Percentiles rank a stretch among this genome's conserved stretches.
Evolutionary conservation across 176 grass and related monocot genomes (phyloP).

Genomic region (Panicum miliaceum): DNA sequence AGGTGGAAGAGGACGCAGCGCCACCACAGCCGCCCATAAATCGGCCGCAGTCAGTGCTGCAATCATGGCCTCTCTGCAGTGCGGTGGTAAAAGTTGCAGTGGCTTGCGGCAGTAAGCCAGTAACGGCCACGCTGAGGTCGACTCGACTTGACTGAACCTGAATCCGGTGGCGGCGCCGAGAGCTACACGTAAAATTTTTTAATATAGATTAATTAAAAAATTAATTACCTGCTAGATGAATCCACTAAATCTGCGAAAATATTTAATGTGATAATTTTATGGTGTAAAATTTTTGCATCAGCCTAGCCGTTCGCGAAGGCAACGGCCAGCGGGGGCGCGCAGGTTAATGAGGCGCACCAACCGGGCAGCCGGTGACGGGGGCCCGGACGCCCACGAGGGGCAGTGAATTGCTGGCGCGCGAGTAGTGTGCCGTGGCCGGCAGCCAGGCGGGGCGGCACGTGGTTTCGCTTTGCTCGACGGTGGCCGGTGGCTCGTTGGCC

Average conservation of each 20-base stretch:
- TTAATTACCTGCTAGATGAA: too few species aligned
- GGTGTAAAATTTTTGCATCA: too few species aligned
- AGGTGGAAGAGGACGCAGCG: not conserved
- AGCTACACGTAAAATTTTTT: too few species aligned
- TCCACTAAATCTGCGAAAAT: too few species aligned
- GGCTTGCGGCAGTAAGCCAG: not conserved
- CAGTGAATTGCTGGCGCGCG: not conserved
- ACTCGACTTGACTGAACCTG: not conserved
- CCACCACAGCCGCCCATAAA: not conserved
- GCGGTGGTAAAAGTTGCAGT: not conserved
- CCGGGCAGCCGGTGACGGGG: too few species aligned
- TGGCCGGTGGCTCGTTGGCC: not conserved
- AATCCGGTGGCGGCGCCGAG: too few species aligned
- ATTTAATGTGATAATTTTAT: too few species aligned
- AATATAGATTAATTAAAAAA: too few species aligned
- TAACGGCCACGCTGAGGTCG: conserved; percentile 7
- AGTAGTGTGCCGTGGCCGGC: too few species aligned
- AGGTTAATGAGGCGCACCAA: conserved; percentile 36
- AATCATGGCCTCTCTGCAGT: conserved; percentile 8
- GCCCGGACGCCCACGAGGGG: not conserved
- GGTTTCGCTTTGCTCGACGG: not conserved
- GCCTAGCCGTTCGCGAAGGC: not conserved
- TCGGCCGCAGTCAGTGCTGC: conserved; percentile 25
- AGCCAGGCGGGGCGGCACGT: too few species aligned
- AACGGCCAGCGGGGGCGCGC: not conserved